Base-by-base conservation (phyloP, 2,329 filamentous ascomycete species). In the Tolypocladium cylindrosporum region DNA sequence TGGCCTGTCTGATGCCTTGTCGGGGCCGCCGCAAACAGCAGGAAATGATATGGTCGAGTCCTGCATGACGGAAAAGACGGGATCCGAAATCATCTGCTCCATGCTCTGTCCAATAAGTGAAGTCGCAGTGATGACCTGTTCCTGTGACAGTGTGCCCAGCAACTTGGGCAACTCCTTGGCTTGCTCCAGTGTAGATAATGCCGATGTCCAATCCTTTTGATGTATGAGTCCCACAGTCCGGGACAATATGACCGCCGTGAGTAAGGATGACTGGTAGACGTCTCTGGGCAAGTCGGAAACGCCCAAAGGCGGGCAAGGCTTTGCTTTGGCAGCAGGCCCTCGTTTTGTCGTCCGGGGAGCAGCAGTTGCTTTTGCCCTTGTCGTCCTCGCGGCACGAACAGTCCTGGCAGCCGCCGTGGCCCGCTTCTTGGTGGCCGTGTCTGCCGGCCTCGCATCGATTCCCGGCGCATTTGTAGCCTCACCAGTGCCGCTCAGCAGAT, bases 21-120 rank as follows among this genome's bases (percentile, higher is more conserved):
- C 79, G 34, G 73, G 65, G 36, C 72, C 69, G 62, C 70, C 67
- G 31, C 75, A 74, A 42, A 93, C 77, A 0, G 90, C 86, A 1
- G 92, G 91, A 60, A 93, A 88, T 0, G 91, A 95, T 34, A 97
- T 86, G 0, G 91, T 96, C 0, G 94, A 97, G 66, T 99, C 94
- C 52, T 93, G 90, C 19, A 97, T 81, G 11, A 93, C 89, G 21
- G 90, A 95, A 70, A 93, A 95, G 4, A 94, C 88, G 3, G 92
- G 87, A 71, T 96, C 90, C 5, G 82, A 81, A 14, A 86, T 81
- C 77, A 96, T 89, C 66, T 87, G 81, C 53, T 87, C 83, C 65
- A 88, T 78, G 61, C 86, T 88, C 69, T 88, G 81, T 19, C 84
- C 79, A 60, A 91, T 77, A 50, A 89, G 80, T 52, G 87, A 84